Conservation (phyloP, 208 protist genomes). For the Crithidia bombi region DNA sequence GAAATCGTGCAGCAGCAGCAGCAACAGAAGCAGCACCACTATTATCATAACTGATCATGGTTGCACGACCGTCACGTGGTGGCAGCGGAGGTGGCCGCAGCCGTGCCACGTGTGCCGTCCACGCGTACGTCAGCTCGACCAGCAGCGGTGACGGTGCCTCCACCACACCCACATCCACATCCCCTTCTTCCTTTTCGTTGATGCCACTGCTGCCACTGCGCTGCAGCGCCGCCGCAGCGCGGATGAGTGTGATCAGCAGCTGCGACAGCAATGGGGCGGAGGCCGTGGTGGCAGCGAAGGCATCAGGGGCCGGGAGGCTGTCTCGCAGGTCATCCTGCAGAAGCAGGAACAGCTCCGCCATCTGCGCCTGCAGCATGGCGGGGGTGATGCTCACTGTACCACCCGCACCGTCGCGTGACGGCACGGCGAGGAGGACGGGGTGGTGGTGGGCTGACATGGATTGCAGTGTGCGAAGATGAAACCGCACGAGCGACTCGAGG, state of each 20-base stretch:
- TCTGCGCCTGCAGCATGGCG: constrained; percentile 15
- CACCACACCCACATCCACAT: too few species aligned
- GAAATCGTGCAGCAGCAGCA: constrained; percentile 7
- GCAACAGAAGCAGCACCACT: too few species aligned
- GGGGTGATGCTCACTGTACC: not conserved
- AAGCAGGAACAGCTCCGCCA: constrained; percentile 33
- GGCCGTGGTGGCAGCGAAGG: constrained; percentile 17
- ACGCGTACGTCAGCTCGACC: constrained; percentile 64
- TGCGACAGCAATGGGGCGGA: constrained; percentile 35
- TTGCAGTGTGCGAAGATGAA: constrained; percentile 18
- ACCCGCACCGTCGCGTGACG: not conserved
- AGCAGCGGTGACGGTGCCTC: constrained; percentile 46
- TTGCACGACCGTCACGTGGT: constrained; percentile 12
- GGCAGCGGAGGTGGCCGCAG: constrained; percentile 12
- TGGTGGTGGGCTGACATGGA: not conserved
- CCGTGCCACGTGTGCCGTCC: constrained; percentile 43
- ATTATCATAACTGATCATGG: too few species aligned
- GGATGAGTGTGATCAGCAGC: constrained; percentile 33
- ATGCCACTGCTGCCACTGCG: constrained; percentile 4
- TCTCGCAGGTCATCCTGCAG: constrained; percentile 47
- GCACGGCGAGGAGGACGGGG: not conserved
- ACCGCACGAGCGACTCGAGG: constrained; percentile 40
- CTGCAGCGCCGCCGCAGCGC: not conserved
- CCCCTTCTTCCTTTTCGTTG: too few species aligned
- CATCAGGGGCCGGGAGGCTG: constrained; percentile 36